Conservation (phyloP, 306 rosid species). For the Citrullus colocynthis region DNA sequence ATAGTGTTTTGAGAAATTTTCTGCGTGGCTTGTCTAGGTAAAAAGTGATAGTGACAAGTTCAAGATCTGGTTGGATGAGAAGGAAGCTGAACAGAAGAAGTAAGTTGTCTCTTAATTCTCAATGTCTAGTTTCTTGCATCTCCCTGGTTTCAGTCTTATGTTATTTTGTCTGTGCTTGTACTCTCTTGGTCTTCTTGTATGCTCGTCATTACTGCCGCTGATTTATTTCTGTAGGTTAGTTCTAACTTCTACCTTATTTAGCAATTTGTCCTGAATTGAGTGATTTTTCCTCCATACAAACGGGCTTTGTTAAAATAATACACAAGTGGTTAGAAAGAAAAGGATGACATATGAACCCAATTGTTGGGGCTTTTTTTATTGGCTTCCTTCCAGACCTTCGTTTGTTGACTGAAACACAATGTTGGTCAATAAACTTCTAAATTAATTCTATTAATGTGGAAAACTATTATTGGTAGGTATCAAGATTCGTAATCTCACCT, state of each 20-base stretch:
- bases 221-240: not conserved
- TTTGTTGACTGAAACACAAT: not conserved
- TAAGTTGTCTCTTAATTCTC: conserved; percentile 23
- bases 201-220: not conserved
- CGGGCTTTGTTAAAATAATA: not conserved
- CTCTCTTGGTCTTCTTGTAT: conserved; percentile 5
- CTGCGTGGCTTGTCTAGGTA: conserved; percentile 33
- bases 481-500: not conserved
- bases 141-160: not conserved
- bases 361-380: not conserved
- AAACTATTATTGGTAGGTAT: not conserved
- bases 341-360: not conserved
- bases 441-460: not conserved
- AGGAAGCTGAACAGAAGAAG: conserved; percentile 79
- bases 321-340: not conserved
- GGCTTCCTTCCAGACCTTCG: not conserved
- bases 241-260: not conserved
- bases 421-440: not conserved
- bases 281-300: not conserved
- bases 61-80: conserved; percentile 67
- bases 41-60: conserved; percentile 43
- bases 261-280: not conserved
- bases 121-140: not conserved
- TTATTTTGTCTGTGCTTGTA: not conserved
- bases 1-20: conserved; percentile 7